phyloP scores from a whole-genome alignment of 305 asterid species.

The Solanum hybrid region DNA sequence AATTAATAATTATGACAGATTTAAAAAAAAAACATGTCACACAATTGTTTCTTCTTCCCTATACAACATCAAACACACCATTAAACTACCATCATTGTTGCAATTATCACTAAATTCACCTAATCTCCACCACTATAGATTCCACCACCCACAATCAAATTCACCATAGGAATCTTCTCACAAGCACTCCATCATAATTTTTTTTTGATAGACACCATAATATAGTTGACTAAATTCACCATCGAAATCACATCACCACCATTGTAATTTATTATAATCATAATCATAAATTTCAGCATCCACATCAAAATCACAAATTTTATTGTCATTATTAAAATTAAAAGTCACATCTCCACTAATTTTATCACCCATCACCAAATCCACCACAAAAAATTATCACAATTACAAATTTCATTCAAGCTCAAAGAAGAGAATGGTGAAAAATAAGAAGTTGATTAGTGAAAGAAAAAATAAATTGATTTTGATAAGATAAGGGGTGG shows the following conservation, averaged over 20 bases:
- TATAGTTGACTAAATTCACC: background rate
- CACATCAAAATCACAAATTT: background rate
- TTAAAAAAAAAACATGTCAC: background rate
- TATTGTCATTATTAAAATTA: background rate
- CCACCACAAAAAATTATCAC: background rate
- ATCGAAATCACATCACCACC: background rate
- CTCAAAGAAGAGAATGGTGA: background rate
- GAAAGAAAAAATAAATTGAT: background rate
- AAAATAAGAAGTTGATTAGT: background rate
- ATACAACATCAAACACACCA: background rate
- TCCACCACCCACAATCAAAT: background rate
- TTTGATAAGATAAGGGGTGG: background rate
- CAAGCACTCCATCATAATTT: background rate
- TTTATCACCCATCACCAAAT: background rate
- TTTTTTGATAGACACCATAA: too few species aligned
- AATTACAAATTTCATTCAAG: background rate
- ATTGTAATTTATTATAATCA: background rate
- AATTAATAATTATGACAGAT: background rate
- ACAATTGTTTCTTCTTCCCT: background rate
- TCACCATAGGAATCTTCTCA: background rate
- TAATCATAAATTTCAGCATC: background rate
- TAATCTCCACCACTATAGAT: background rate
- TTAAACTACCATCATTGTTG: background rate
- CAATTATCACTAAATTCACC: background rate
- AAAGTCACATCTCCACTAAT: background rate